These are phyloP conservation scores for Austroboletus novae-zelandiae DNA, from an alignment of 1,284 basidiomycete species.

Conservation along the genomic window DNA sequence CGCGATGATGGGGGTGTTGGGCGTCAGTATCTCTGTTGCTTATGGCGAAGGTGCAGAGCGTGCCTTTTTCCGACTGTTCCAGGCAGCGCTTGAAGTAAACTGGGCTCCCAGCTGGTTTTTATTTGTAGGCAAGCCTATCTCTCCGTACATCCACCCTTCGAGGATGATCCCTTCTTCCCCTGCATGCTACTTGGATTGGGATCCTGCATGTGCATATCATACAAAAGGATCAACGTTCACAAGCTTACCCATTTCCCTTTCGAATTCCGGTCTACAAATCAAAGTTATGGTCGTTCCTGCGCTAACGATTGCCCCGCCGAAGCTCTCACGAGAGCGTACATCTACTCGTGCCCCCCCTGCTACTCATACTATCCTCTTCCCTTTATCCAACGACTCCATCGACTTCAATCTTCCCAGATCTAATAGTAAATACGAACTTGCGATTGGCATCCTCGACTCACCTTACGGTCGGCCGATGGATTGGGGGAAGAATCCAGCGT, in stretches of 20 bases:
- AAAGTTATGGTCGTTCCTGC: not conserved
- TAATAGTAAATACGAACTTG: not conserved
- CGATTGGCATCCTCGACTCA: not conserved
- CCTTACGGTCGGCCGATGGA: no score
- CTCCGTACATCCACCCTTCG: not conserved
- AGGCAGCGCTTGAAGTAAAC: conserved; percentile 5
- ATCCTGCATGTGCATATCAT: not conserved
- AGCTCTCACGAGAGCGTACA: no score
- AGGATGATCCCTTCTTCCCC: conserved; percentile 10
- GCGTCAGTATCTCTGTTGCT: conserved; percentile 8
- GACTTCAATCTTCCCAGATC: not conserved
- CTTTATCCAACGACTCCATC: not conserved
- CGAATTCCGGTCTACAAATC: not conserved
- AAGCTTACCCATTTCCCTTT: not conserved
- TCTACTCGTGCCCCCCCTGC: no score
- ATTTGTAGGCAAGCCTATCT: conserved; percentile 2
- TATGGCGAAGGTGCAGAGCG: conserved; percentile 12
- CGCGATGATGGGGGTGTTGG: conserved; percentile 13
- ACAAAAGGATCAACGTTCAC: not conserved
- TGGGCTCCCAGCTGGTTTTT: conserved; percentile 2
- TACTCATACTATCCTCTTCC: not conserved
- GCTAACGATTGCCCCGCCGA: not conserved
- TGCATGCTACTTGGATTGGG: conserved; percentile 1
- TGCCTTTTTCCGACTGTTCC: conserved; percentile 13
- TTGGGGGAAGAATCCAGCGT: no score